These are phyloP conservation scores for Globisporangium irregulare DNA, from an alignment of 352 stramenopile species.

Conservation along the genomic window DNA sequence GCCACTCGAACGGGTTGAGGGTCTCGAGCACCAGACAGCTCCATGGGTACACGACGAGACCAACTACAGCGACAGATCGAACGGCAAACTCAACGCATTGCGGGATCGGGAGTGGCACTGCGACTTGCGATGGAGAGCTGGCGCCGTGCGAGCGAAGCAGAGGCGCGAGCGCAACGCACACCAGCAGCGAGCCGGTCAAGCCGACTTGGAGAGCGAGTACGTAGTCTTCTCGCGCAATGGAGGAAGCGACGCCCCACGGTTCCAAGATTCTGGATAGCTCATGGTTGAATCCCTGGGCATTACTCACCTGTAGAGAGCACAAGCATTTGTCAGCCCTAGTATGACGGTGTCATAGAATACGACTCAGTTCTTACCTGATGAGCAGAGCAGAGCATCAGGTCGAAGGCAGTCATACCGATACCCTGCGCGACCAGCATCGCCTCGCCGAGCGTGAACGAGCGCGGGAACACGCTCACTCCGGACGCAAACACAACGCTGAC, in stretches of 20 bases:
- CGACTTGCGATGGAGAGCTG: slow-evolving; percentile 36
- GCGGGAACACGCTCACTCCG: slow-evolving; percentile 39
- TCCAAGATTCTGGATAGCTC: slow-evolving; percentile 9
- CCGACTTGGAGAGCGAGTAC: slow-evolving; percentile 62
- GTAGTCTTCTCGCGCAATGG: slow-evolving; percentile 35
- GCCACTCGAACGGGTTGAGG: slow-evolving; percentile 57
- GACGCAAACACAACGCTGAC: slow-evolving; percentile 37
- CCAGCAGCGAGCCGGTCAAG: slow-evolving; percentile 42
- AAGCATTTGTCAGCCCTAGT: not conserved
- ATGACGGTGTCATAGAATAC: not conserved
- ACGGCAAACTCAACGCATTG: slow-evolving; percentile 31
- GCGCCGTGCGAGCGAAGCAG: slow-evolving; percentile 43
- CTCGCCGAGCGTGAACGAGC: slow-evolving; percentile 78
- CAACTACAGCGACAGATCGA: slow-evolving; percentile 29
- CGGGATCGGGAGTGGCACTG: slow-evolving; percentile 26
- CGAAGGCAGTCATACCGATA: slow-evolving; percentile 44
- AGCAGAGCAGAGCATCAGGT: slow-evolving; percentile 45
- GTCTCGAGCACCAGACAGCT: slow-evolving; percentile 62
- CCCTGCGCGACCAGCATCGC: slow-evolving; percentile 62
- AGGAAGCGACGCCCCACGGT: slow-evolving; percentile 27
- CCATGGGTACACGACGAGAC: slow-evolving; percentile 53
- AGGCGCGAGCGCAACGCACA: slow-evolving; percentile 44
- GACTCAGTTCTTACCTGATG: slow-evolving; percentile 28
- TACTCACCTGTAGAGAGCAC: not conserved
- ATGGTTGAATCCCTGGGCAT: not conserved